Evolutionary conservation across 805 yeast genomes (phyloP), one percentile per base, ranked within the genome.

Genomic region (Monosporozyma aerobia): DNA sequence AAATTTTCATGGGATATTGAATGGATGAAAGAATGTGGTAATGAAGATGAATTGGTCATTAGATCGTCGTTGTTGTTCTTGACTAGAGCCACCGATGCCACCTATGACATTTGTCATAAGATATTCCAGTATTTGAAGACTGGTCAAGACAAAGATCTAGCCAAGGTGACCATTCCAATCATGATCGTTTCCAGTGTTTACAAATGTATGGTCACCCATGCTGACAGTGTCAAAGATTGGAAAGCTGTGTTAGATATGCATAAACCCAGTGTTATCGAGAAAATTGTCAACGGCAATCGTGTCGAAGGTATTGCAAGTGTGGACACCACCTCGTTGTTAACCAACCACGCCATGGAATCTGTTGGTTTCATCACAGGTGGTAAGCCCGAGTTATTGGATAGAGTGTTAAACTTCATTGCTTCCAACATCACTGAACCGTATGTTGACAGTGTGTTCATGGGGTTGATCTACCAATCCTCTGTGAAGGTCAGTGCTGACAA

Each of bases 371-470:
- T 53, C 9, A 44, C 48, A 3, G 25, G 27, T 29, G 39, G 19
- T 14, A 82, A 74, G 59, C 73, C 74, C 23, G 54, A 49, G 14
- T 63, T 83, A 52, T 71, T 79, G 30, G 69, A 70, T 40, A 79
- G 81, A 59, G 74, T 82, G 0, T 70, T 84, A 56, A 81, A 81
- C 56, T 83, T 77, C 60, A 78, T 83, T 13, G 63, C 68, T 51
- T 76, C 77, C 46, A 83, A 82, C 61, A 76, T 81, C 51, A 85
- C 80, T 14, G 48, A 47, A 11, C 73, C 71, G 30, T 63, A 78
- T 59, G 75, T 82, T 44, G 89, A 82, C 58, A 59, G 78, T 50
- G 81, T 79, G 0, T 65, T 84, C n/a, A 61, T 81, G 39, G 89
- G 89, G 50, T 67, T 76, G 57, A 73, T 68, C 61, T 72, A 69